A percentile compares a stretch with the other conserved stretches of the same genome.
These are phyloP conservation scores for Graphium sp. DNA, from an alignment of 2,329 filamentous ascomycete species.

Conservation along the genomic window DNA sequence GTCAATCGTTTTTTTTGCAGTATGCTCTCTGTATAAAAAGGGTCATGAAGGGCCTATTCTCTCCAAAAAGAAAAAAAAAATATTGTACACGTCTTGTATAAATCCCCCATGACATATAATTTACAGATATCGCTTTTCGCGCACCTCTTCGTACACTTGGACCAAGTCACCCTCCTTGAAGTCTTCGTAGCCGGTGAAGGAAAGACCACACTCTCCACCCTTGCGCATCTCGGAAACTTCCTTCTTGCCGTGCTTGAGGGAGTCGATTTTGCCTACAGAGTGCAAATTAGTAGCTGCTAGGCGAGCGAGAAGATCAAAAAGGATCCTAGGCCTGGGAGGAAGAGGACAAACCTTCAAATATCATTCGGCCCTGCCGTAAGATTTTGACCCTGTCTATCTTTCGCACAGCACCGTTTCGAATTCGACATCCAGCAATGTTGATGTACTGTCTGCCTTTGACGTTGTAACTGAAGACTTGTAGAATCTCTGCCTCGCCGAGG, in stretches of 20 bases:
- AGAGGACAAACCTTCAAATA: constrained; percentile 50
- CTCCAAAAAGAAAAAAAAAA: not conserved
- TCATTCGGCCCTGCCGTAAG: constrained; percentile 46
- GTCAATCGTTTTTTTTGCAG: not conserved
- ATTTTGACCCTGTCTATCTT: constrained; percentile 53
- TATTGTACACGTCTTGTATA: constrained; percentile 1
- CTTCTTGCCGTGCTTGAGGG: constrained; percentile 85
- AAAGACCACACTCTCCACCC: constrained; percentile 84
- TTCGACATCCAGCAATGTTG: constrained; percentile 73
- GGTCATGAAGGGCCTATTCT: not conserved
- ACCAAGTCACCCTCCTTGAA: constrained; percentile 71
- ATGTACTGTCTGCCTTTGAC: constrained; percentile 52
- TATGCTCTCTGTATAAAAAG: not conserved
- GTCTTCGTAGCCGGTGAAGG: constrained; percentile 63
- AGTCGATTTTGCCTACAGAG: constrained; percentile 51
- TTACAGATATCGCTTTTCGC: constrained; percentile 48
- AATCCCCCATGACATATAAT: not conserved
- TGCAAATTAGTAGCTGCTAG: constrained; percentile 7
- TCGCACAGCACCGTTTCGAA: constrained; percentile 63
- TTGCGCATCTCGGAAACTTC: constrained; percentile 81
- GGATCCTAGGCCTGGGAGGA: constrained; percentile 1
- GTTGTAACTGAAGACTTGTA: constrained; percentile 72
- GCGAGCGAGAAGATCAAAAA: constrained; percentile 1
- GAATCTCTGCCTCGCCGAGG: constrained; percentile 73
- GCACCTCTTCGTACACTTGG: constrained; percentile 69